These are phyloP conservation scores for Rhypophila decipiens DNA, from an alignment of 495 filamentous ascomycete species.

Conservation along the genomic window DNA sequence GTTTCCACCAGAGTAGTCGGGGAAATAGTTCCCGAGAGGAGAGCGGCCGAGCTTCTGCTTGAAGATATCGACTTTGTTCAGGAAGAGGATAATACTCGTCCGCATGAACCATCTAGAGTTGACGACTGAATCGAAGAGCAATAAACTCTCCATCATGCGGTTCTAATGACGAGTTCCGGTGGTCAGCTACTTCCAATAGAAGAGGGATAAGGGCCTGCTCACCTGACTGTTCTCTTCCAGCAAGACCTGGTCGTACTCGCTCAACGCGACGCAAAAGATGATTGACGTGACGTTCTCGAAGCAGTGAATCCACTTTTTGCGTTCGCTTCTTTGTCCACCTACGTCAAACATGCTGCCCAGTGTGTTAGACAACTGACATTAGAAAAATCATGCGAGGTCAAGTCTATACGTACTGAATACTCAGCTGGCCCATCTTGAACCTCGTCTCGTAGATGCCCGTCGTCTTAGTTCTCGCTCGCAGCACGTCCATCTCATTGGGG, in stretches of 20 bases:
- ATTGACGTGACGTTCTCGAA: constrained; percentile 99
- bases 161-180: constrained; percentile 56
- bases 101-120: constrained; percentile 99
- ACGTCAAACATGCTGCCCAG: constrained; percentile 92
- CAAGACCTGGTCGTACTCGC: constrained; percentile 96
- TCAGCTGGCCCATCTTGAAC: constrained; percentile 95
- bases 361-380: constrained; percentile 14
- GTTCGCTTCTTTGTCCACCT: constrained; percentile 90
- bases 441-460: constrained; percentile 98
- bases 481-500: constrained; percentile 85
- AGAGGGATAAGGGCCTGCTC: constrained; percentile 14
- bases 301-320: constrained; percentile 99
- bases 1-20: constrained; percentile 94
- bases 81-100: constrained; percentile 95
- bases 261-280: constrained; percentile 97
- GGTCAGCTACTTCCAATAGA: constrained; percentile 5
- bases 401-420: constrained; percentile 98
- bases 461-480: constrained; percentile 96
- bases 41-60: constrained; percentile 85
- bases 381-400: too few relatives aligned
- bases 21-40: constrained; percentile 88
- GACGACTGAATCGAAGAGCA: constrained; percentile 98
- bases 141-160: constrained; percentile 96
- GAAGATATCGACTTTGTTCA: constrained; percentile 99
- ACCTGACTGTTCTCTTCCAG: constrained; percentile 97